phyloP scores from a whole-genome alignment of 257 asterid species.

The Nicotiana attenuata region DNA sequence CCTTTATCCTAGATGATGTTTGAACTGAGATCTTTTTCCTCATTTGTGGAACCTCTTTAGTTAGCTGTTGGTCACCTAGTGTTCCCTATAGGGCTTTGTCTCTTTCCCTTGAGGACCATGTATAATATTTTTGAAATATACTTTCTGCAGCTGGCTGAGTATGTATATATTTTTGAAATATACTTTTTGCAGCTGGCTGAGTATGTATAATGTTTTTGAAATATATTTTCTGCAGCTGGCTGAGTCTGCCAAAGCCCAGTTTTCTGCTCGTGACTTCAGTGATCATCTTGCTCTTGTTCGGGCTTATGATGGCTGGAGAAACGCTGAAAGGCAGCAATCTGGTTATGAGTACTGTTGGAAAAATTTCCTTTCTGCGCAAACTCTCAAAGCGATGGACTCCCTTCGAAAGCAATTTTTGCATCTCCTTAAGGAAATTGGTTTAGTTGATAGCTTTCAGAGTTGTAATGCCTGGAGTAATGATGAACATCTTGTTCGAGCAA shows the following conservation, averaged over 20 bases:
- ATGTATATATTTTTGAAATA: conserved; percentile 11
- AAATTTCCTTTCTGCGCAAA: conserved; percentile 86
- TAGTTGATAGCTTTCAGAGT: conserved; percentile 55
- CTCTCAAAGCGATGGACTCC: conserved; percentile 86
- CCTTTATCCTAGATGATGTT: neutral
- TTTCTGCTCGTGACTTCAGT: conserved; percentile 80
- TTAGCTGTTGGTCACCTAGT: neutral
- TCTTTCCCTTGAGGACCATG: neutral
- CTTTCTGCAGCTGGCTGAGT: conserved; percentile 33
- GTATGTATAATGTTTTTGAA: conserved; percentile 6
- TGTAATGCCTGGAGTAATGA: conserved; percentile 74
- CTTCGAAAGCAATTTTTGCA: conserved; percentile 69
- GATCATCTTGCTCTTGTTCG: conserved; percentile 81
- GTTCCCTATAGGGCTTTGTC: neutral
- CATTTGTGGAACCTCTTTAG: neutral
- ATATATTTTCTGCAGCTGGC: conserved; percentile 67
- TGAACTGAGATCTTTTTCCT: neutral
- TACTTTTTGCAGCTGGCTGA: conserved; percentile 35
- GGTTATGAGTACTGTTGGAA: conserved; percentile 88
- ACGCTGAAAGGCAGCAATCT: conserved; percentile 65
- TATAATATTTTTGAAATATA: conserved; percentile 13
- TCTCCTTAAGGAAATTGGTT: conserved; percentile 70
- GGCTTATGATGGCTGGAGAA: conserved; percentile 92
- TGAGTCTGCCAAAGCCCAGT: conserved; percentile 87
- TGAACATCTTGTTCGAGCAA: conserved; percentile 69